These are phyloP conservation scores for Talinum fruticosum DNA, from an alignment of 148 eudicot species.

Conservation along the genomic window DNA sequence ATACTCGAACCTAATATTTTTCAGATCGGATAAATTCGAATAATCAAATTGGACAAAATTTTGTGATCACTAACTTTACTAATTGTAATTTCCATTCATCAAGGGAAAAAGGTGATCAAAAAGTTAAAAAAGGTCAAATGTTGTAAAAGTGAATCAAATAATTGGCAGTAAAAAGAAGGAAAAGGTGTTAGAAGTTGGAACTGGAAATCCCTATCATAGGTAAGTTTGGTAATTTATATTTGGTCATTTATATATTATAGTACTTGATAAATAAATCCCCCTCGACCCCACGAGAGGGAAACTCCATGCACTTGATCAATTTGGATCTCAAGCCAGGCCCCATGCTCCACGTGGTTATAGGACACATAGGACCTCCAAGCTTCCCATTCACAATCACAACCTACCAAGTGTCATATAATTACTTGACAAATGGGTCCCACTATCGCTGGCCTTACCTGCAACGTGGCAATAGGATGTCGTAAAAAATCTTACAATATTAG, in stretches of 20 bases:
- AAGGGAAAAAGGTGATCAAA: background rate
- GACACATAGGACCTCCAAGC: background rate
- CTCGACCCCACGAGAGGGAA: background rate
- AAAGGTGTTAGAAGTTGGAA: background rate
- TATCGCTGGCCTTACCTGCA: background rate
- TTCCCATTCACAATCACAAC: background rate
- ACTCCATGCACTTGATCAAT: background rate
- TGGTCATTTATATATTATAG: no score
- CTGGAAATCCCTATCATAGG: background rate
- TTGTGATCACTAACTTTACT: no score
- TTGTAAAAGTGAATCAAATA: background rate
- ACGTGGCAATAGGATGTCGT: no score
- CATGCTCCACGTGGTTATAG: no score
- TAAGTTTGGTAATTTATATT: background rate
- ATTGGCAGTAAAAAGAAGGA: background rate
- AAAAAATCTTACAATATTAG: no score
- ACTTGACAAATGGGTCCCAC: background rate
- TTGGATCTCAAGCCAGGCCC: constrained; percentile 2
- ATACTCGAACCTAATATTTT: no score
- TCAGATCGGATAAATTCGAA: no score
- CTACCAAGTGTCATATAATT: constrained; percentile 14
- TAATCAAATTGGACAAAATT: no score
- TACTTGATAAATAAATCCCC: background rate
- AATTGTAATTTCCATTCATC: no score
- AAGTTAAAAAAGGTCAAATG: no score